phyloP scores from a whole-genome alignment of 1,284 basidiomycete genomes.

The Amylostereum areolatum region DNA sequence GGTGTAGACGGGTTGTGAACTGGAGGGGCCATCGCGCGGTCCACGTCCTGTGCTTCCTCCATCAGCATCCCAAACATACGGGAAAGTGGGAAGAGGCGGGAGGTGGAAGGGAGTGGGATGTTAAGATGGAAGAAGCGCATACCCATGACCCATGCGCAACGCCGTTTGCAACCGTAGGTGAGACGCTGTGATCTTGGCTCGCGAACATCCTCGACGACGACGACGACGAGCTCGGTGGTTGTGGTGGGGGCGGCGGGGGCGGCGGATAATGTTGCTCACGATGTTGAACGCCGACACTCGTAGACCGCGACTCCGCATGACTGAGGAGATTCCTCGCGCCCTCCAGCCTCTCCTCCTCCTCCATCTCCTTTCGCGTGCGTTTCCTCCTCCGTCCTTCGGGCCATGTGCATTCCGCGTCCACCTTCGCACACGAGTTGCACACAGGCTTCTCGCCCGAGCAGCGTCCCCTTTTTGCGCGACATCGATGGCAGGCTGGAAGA shows the following conservation, averaged over 20 bases:
- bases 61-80: no score
- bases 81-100: no score
- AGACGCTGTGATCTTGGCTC: not conserved
- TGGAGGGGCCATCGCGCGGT: no score
- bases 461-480: conserved; percentile 10
- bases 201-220: not conserved
- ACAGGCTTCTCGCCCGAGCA: conserved; percentile 9
- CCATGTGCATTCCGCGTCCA: conserved; percentile 9
- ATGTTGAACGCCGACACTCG: not conserved
- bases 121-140: no score
- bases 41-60: no score
- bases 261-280: not conserved
- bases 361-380: conserved; percentile 12
- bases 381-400: conserved; percentile 9
- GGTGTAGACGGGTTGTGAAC: no score
- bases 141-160: no score
- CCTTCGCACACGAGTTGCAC: conserved; percentile 8
- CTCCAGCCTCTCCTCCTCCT: conserved; percentile 5
- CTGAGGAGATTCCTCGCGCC: not conserved
- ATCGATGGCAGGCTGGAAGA: conserved; percentile 9
- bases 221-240: not conserved
- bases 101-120: no score
- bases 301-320: not conserved
- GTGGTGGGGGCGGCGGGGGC: not conserved
- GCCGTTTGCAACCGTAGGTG: not conserved